Base-by-base conservation (phyloP, 2,329 filamentous ascomycete genomes). In the Ophiosphaerella herpotricha region DNA sequence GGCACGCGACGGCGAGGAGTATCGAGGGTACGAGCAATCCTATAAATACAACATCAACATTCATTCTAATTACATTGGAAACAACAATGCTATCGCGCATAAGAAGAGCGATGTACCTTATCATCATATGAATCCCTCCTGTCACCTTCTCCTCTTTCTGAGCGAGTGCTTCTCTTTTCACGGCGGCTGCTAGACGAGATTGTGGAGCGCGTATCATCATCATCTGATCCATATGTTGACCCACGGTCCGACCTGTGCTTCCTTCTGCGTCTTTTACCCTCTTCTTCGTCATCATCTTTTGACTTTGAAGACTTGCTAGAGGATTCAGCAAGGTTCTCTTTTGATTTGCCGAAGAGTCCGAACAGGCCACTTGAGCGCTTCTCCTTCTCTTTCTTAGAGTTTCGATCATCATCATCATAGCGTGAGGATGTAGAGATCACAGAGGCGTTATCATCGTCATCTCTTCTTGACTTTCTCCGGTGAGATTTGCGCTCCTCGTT, bases 301-400 rank as follows among this genome's bases (percentile, higher is more conserved):
- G 61, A 57, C 52, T 66, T 70, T 23, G 66, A 67, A 33, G 65
- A 67, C 48, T 68, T 73, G 52, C 68, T 66, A 5, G 62, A 56
- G n/a, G 60, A 45, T 21, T 74, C 68, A 9, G 61, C 57, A 13
- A 70, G 26, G 35, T 63, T 72, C 35, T 77, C 75, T 35, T 66
- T 70, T 2, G 76, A 76, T 62, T 76, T 80, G 56, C 75, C 73
- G 44, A 80, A 79, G 7, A 80, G 57, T 5, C 77, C 75, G 42
- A 79, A 74, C 7, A 80, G 46, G 11, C 77, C 75, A 40, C 73
- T 73, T 41, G 77, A 76, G 55, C 76, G 74, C 52, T 77, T 77
- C 43, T 76, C 75, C 53, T 76, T 72, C 33, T 70, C 63, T 42
- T 63, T 67, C 40, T 54, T 67, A 4, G 66, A 54, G 26, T 57